phyloP scores from a whole-genome alignment of 2,329 filamentous ascomycete species.

The Cladophialophora exuberans region DNA sequence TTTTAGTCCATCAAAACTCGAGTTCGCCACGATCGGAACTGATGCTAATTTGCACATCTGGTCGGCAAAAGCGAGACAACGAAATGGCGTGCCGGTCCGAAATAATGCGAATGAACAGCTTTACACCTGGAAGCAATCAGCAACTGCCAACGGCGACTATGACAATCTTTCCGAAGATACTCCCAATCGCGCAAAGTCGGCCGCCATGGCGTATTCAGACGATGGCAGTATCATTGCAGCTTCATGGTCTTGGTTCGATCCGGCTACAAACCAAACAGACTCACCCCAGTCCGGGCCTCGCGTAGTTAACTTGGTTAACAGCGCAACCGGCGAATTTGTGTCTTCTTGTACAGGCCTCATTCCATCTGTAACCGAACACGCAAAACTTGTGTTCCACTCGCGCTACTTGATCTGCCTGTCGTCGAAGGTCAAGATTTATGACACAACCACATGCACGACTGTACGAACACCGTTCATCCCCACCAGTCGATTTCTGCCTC shows the following conservation, averaged over 20 bases:
- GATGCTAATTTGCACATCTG: slow-evolving; percentile 80
- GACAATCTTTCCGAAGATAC: slow-evolving; percentile 40
- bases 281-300: slow-evolving; percentile 46
- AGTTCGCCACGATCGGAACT: slow-evolving; percentile 83
- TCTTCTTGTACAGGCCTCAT: slow-evolving; percentile 69
- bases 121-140: slow-evolving; percentile 74
- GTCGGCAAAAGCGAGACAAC: slow-evolving; percentile 71
- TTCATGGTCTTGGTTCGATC: slow-evolving; percentile 48
- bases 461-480: slow-evolving; percentile 14
- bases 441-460: slow-evolving; percentile 63
- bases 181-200: slow-evolving; percentile 47
- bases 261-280: neutral
- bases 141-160: slow-evolving; percentile 41
- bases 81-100: slow-evolving; percentile 57
- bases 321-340: slow-evolving; percentile 67
- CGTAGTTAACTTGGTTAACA: slow-evolving; percentile 75
- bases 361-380: slow-evolving; percentile 68
- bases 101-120: slow-evolving; percentile 62
- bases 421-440: slow-evolving; percentile 74
- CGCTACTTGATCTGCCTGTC: slow-evolving; percentile 77
- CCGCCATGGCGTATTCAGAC: slow-evolving; percentile 75
- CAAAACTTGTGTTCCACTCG: slow-evolving; percentile 71
- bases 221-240: slow-evolving; percentile 80
- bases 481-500: slow-evolving; percentile 13
- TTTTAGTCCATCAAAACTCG: slow-evolving; percentile 67